These are phyloP conservation scores for Acidiella bohemica DNA, from an alignment of 495 filamentous ascomycete species.

Conservation along the genomic window DNA sequence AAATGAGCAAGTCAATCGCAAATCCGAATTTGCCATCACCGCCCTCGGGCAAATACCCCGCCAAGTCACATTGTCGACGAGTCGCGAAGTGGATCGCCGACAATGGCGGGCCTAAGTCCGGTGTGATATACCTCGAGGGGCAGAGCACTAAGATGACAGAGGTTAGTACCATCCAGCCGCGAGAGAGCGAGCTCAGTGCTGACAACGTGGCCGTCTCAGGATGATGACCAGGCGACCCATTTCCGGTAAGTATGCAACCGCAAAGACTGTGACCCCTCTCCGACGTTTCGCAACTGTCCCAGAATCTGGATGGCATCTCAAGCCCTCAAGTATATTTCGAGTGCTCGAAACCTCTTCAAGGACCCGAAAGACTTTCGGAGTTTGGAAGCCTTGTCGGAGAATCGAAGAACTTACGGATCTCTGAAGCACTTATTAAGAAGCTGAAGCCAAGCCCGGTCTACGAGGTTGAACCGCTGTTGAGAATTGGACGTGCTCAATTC, in stretches of 20 bases:
- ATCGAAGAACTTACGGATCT: too few species aligned
- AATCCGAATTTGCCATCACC: conserved; percentile 14
- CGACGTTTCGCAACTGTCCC: background rate
- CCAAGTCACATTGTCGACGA: conserved; percentile 70
- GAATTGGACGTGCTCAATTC: too few species aligned
- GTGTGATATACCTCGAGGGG: conserved; percentile 76
- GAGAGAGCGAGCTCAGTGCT: too few species aligned
- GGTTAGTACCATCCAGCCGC: too few species aligned
- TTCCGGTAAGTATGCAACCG: conserved; percentile 45
- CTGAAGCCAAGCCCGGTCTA: too few species aligned
- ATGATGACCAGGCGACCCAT: conserved; percentile 63
- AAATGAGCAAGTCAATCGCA: conserved; percentile 13
- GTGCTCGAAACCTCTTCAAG: too few species aligned
- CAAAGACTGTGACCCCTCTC: background rate
- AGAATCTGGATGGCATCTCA: too few species aligned
- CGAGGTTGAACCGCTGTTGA: conserved; percentile 2
- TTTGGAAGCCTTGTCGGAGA: too few species aligned
- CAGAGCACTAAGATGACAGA: conserved; percentile 45
- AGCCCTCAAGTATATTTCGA: too few species aligned
- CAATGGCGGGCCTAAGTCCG: conserved; percentile 43
- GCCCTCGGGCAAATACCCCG: conserved; percentile 70
- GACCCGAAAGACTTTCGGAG: too few species aligned
- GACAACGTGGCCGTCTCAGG: conserved; percentile 38
- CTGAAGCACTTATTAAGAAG: too few species aligned
- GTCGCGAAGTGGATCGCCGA: conserved; percentile 63